Evolutionary conservation across 2,329 filamentous ascomycete species (phyloP).

Genomic region (Fusarium acutatum): DNA sequence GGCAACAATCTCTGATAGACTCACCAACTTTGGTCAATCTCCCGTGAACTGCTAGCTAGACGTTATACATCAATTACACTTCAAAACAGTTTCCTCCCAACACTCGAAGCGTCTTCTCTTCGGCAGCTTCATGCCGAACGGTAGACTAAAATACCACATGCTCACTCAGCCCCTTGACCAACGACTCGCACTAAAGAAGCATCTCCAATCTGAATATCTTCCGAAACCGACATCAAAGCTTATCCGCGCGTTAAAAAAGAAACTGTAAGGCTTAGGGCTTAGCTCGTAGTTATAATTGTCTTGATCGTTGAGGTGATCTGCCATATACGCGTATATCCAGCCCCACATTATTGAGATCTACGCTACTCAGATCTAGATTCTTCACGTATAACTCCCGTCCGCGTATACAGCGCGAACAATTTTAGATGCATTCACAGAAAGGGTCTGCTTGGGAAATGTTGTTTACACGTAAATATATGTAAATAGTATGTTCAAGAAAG

Average conservation of each 20-base stretch:
- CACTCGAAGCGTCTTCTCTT: neutral
- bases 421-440: neutral
- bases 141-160: neutral
- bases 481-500: conserved; percentile 17
- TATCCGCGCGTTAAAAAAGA: neutral
- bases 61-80: neutral
- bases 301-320: neutral
- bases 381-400: conserved; percentile 4
- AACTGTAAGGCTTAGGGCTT: conserved; percentile 24
- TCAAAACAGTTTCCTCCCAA: neutral
- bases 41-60: neutral
- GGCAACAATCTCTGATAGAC: neutral
- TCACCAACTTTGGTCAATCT: neutral
- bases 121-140: neutral
- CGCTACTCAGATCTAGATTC: neutral
- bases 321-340: conserved; percentile 23
- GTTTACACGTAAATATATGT: conserved; percentile 9
- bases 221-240: neutral
- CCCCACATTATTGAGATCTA: conserved; percentile 3
- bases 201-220: neutral
- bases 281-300: neutral
- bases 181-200: neutral
- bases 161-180: neutral
- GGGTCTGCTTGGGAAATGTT: neutral
- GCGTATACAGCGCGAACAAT: conserved; percentile 17